Evolutionary conservation across 441 rosid genomes (phyloP).

Genomic region (Capsella rubella): DNA sequence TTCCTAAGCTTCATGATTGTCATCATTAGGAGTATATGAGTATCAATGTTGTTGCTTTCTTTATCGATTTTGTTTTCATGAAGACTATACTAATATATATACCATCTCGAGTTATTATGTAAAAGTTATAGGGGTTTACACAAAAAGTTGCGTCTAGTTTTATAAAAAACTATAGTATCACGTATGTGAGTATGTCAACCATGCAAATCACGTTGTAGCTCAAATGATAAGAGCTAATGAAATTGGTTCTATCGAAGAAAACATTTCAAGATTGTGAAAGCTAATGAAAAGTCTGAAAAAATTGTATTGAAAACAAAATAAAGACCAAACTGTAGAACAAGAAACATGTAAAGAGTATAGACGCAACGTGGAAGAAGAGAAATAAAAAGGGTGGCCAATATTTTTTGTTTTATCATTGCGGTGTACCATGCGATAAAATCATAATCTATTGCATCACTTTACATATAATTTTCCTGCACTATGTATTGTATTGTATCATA

Average conservation of each 20-base stretch:
- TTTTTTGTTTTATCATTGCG: slow-evolving; percentile 26
- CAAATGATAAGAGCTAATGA: not conserved
- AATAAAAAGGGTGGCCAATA: slow-evolving; percentile 27
- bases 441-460: slow-evolving; percentile 40
- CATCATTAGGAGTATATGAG: slow-evolving; percentile 37
- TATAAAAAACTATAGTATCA: not conserved
- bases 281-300: not conserved
- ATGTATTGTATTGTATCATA: slow-evolving; percentile 16
- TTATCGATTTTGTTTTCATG: not conserved
- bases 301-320: not conserved
- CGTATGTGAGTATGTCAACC: too few species aligned
- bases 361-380: slow-evolving; percentile 33
- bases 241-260: not conserved
- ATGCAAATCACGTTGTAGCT: not conserved
- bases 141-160: not conserved
- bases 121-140: not conserved
- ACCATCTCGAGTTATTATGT: not conserved
- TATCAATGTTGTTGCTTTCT: slow-evolving; percentile 36
- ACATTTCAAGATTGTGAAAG: not conserved
- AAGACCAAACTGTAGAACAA: not conserved
- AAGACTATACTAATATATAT: not conserved
- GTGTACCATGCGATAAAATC: slow-evolving; percentile 41
- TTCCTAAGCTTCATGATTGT: slow-evolving; percentile 41
- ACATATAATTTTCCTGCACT: slow-evolving; percentile 32
- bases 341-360: slow-evolving; percentile 20